These are phyloP conservation scores for Botrytis fabae DNA, from an alignment of 2,329 filamentous ascomycete species.

Conservation along the genomic window DNA sequence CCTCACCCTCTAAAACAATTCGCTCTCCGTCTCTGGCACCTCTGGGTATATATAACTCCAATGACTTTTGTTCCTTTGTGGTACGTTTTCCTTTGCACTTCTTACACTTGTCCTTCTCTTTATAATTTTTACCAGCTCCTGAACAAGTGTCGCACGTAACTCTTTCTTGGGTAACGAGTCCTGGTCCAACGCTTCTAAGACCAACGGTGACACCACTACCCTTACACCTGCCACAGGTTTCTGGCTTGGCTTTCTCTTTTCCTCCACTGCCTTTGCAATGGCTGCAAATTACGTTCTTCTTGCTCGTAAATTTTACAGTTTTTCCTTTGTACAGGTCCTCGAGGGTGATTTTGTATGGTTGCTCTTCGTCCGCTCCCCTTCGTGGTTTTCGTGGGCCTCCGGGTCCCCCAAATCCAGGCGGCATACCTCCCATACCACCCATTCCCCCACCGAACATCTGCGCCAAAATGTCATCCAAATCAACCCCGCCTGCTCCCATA, in stretches of 20 bases:
- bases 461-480: constrained; percentile 88
- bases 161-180: constrained; percentile 78
- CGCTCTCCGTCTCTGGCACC: constrained; percentile 84
- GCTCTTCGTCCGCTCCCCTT: constrained; percentile 80
- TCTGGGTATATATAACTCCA: constrained; percentile 94
- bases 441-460: constrained; percentile 74
- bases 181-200: constrained; percentile 81
- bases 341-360: constrained; percentile 84
- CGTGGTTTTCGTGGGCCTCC: constrained; percentile 59
- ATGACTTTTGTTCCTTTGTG: constrained; percentile 83
- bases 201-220: constrained; percentile 76
- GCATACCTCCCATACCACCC: constrained; percentile 46
- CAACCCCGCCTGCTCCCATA: constrained; percentile 64
- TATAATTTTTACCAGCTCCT: constrained; percentile 82
- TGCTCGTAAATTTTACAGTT: constrained; percentile 93
- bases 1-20: constrained; percentile 89
- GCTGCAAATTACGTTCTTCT: constrained; percentile 87
- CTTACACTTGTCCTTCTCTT: constrained; percentile 97
- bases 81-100: constrained; percentile 96
- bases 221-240: constrained; percentile 80
- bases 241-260: constrained; percentile 85
- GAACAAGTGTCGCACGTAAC: constrained; percentile 80
- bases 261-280: constrained; percentile 87
- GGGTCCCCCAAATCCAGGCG: constrained; percentile 36
- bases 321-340: constrained; percentile 99